Conservation (phyloP, 306 rosid genomes). For the Vigna unguiculata region DNA sequence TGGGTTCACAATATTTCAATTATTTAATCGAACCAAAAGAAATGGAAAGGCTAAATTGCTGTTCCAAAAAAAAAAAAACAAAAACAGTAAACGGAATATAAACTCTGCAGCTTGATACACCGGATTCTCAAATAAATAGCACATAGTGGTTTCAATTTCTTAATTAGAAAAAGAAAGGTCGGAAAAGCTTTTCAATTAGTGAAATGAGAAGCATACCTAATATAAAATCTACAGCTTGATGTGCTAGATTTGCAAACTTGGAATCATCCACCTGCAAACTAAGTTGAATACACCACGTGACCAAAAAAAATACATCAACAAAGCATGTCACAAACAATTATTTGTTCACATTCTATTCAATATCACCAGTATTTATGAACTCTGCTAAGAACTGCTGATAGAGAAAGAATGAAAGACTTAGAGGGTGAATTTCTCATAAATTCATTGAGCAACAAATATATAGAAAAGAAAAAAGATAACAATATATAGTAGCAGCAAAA, state of each 20-base stretch:
- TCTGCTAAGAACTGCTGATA: neutral
- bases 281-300: neutral
- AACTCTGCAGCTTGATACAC: constrained; percentile 72
- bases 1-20: constrained; percentile 12
- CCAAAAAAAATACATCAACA: constrained; percentile 22
- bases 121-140: constrained; percentile 54
- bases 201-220: constrained; percentile 57
- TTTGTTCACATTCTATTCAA: neutral
- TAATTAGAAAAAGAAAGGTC: neutral
- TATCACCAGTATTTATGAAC: constrained; percentile 8
- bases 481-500: too few species aligned
- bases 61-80: too few species aligned
- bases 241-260: constrained; percentile 76
- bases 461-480: too few species aligned
- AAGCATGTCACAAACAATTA: neutral
- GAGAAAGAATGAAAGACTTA: too few species aligned
- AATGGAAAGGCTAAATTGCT: neutral
- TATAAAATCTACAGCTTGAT: constrained; percentile 90
- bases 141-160: neutral
- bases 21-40: neutral
- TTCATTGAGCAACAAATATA: too few species aligned
- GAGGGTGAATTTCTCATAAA: too few species aligned
- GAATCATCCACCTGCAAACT: constrained; percentile 66
- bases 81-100: constrained; percentile 57
- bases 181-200: constrained; percentile 3